A percentile compares a stretch with the other conserved stretches of the same genome.
These are phyloP conservation scores for Volvariella surrecta DNA, from an alignment of 1,284 basidiomycete species.

Conservation along the genomic window DNA sequence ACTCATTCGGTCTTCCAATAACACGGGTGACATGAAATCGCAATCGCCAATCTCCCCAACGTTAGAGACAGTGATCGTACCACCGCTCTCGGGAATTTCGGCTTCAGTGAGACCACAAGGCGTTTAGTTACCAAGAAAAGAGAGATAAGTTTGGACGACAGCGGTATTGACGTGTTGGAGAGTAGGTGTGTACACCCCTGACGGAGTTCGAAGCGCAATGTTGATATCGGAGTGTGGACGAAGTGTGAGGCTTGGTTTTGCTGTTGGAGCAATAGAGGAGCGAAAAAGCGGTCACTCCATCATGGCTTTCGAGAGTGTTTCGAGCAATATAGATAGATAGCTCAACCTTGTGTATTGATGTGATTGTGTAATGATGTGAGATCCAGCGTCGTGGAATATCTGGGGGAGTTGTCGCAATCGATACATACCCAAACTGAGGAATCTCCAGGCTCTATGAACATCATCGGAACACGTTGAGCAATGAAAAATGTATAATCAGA, in stretches of 20 bases:
- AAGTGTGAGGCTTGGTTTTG: constrained; percentile 58
- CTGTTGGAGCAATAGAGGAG: constrained; percentile 49
- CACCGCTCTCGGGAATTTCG: constrained; percentile 62
- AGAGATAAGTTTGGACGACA: constrained; percentile 60
- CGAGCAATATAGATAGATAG: constrained; percentile 81
- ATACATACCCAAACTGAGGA: constrained; percentile 64
- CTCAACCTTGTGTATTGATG: constrained; percentile 63
- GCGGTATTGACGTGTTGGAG: constrained; percentile 51
- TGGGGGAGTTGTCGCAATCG: constrained; percentile 15
- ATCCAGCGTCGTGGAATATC: constrained; percentile 78
- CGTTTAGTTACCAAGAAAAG: constrained; percentile 54
- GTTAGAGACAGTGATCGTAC: constrained; percentile 84
- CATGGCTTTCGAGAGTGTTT: constrained; percentile 70
- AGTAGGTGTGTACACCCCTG: constrained; percentile 84
- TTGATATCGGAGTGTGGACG: constrained; percentile 67
- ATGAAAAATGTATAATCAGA: constrained; percentile 1
- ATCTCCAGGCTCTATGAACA: constrained; percentile 62
- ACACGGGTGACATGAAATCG: constrained; percentile 66
- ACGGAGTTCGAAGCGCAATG: constrained; percentile 74
- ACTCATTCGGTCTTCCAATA: constrained; percentile 80
- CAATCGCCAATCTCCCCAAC: constrained; percentile 76
- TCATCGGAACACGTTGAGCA: constrained; percentile 6
- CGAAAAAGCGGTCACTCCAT: constrained; percentile 80
- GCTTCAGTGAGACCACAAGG: constrained; percentile 54
- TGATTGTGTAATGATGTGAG: constrained; percentile 64